Percentiles rank a stretch among this genome's conserved stretches.
Evolutionary conservation across 805 yeast species (phyloP).

Genomic region (Hanseniaspora occidentalis): DNA sequence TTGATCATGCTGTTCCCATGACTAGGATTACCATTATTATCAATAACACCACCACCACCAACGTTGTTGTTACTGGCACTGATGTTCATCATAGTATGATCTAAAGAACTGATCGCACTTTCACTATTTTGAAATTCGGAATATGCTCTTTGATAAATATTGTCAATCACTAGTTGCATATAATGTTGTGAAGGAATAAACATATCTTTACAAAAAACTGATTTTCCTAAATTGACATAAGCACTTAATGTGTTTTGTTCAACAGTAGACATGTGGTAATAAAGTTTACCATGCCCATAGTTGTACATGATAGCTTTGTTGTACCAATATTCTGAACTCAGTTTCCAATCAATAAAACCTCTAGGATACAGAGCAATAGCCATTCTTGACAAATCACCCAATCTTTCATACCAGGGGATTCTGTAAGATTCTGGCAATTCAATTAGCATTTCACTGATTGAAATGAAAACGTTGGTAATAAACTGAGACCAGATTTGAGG

Average conservation of each 20-base stretch:
- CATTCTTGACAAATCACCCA: conserved; percentile 80
- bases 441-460: conserved; percentile 29
- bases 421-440: conserved; percentile 26
- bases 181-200: conserved; percentile 76
- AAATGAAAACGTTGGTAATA: conserved; percentile 56
- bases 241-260: conserved; percentile 63
- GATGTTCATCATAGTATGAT: conserved; percentile 3
- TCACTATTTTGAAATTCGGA: conserved; percentile 26
- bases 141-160: conserved; percentile 47
- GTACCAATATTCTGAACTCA: conserved; percentile 77
- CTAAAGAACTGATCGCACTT: conserved; percentile 4
- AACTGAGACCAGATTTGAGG: conserved; percentile 71
- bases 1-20: not conserved
- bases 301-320: conserved; percentile 56
- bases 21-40: not conserved
- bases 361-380: conserved; percentile 77
- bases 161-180: conserved; percentile 64
- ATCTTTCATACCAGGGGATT: conserved; percentile 61
- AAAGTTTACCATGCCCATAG: conserved; percentile 76
- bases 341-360: conserved; percentile 74
- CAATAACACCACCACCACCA: conserved; percentile 1
- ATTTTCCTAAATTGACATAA: conserved; percentile 64
- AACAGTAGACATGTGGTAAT: conserved; percentile 80
- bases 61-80: conserved; percentile 1
- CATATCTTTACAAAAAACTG: conserved; percentile 70